Evolutionary conservation across 805 yeast genomes (phyloP).

Genomic region (Saccharomycopsis babjevae): DNA sequence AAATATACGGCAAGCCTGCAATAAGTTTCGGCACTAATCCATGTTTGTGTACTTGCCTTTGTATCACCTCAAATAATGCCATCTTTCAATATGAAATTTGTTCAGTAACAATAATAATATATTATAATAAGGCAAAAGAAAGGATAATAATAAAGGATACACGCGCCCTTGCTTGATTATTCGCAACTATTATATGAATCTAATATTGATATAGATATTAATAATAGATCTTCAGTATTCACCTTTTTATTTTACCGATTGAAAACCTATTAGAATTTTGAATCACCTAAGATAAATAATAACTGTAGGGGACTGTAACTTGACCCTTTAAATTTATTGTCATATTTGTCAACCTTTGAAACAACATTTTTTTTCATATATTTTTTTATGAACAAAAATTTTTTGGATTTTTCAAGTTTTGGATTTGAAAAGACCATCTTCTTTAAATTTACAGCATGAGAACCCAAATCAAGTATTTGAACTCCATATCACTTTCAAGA

Average conservation of each 20-base stretch:
- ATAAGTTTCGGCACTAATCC: conserved; percentile 40
- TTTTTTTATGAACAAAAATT: neutral
- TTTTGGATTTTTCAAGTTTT: neutral
- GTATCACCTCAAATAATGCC: conserved; percentile 39
- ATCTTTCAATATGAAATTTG: conserved; percentile 20
- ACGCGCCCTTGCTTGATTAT: no score
- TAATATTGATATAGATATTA: no score
- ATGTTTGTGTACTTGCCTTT: conserved; percentile 32
- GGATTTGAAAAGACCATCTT: neutral
- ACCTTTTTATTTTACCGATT: no score
- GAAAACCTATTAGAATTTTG: no score
- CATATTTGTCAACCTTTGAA: neutral
- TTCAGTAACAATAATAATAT: no score
- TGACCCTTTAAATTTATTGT: neutral
- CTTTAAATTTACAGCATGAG: neutral
- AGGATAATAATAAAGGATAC: no score
- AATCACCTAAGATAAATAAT: no score
- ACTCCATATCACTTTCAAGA: no score
- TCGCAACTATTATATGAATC: no score
- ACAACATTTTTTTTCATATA: neutral
- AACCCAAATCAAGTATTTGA: neutral
- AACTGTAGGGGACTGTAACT: no score
- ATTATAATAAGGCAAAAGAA: no score
- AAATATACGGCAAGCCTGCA: conserved; percentile 33
- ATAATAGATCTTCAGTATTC: no score